Evolutionary conservation across 2,329 filamentous ascomycete genomes (phyloP).

Genomic region (Ascochyta pisi): DNA sequence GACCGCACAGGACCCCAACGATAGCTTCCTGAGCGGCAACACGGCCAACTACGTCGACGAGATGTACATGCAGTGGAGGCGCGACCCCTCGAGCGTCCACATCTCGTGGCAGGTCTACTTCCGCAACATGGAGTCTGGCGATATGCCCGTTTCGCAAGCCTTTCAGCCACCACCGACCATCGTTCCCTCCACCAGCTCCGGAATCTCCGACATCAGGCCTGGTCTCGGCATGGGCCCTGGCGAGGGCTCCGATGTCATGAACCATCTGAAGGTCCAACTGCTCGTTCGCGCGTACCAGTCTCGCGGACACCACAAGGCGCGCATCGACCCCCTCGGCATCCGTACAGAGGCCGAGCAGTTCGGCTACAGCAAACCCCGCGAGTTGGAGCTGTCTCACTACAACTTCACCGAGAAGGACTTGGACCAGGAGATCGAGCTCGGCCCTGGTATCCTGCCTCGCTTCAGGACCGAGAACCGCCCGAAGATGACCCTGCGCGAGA

Average conservation of each 20-base stretch:
- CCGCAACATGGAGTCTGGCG: conserved; percentile 97
- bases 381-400: conserved; percentile 92
- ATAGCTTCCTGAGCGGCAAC: conserved; percentile 95
- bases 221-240: conserved; percentile 70
- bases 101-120: conserved; percentile 99
- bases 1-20: conserved; percentile 74
- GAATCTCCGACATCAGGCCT: conserved; percentile 73
- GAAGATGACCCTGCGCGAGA: conserved; percentile 97
- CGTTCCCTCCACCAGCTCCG: conserved; percentile 80
- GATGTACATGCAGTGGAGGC: conserved; percentile 99
- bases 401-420: conserved; percentile 94
- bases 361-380: conserved; percentile 86
- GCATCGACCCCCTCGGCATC: conserved; percentile 95
- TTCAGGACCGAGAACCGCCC: conserved; percentile 88
- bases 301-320: conserved; percentile 96
- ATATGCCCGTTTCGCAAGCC: conserved; percentile 96
- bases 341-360: conserved; percentile 84
- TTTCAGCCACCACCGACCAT: conserved; percentile 96
- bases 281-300: conserved; percentile 97
- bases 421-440: conserved; percentile 88
- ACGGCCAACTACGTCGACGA: conserved; percentile 99
- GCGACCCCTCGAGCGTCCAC: conserved; percentile 91
- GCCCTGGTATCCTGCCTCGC: conserved; percentile 91
- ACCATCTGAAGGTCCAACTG: conserved; percentile 97
- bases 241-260: conserved; percentile 82